Conservation (phyloP, 1,284 basidiomycete genomes). For the Gomphus bonarii region DNA sequence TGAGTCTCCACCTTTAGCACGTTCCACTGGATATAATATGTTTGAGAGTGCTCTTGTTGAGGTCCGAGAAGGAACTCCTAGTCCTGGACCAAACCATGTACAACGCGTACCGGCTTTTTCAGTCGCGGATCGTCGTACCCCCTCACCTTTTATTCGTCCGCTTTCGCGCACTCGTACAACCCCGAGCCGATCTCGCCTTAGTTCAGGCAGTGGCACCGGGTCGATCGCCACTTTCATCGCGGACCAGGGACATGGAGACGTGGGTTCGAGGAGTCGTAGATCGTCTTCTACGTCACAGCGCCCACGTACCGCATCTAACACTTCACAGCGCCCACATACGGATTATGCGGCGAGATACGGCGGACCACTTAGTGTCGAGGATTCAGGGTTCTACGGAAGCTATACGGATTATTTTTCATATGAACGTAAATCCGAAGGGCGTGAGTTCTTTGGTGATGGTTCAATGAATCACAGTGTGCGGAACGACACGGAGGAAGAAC, state of each 20-base stretch:
- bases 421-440: conserved; percentile 2
- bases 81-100: not conserved
- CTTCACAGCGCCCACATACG: conserved; percentile 11
- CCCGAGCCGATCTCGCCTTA: conserved; percentile 12
- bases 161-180: conserved; percentile 15
- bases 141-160: conserved; percentile 14
- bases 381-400: conserved; percentile 34
- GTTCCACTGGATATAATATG: not conserved
- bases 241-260: not conserved
- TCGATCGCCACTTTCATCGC: conserved; percentile 9
- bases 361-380: conserved; percentile 22
- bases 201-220: conserved; percentile 12
- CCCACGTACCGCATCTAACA: conserved; percentile 2
- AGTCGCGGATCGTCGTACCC: conserved; percentile 5
- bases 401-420: conserved; percentile 17
- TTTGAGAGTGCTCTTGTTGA: not conserved
- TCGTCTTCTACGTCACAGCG: not conserved
- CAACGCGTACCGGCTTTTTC: conserved; percentile 40
- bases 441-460: conserved; percentile 1
- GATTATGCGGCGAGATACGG: conserved; percentile 14
- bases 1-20: not conserved
- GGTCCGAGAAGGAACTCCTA: not conserved
- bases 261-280: not conserved
- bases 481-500: conserved; percentile 1
- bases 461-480: not conserved